Percentiles rank a stretch among this genome's conserved stretches.
phyloP scores from a whole-genome alignment of 2,329 filamentous ascomycete species.

The Cytospora piceae region DNA sequence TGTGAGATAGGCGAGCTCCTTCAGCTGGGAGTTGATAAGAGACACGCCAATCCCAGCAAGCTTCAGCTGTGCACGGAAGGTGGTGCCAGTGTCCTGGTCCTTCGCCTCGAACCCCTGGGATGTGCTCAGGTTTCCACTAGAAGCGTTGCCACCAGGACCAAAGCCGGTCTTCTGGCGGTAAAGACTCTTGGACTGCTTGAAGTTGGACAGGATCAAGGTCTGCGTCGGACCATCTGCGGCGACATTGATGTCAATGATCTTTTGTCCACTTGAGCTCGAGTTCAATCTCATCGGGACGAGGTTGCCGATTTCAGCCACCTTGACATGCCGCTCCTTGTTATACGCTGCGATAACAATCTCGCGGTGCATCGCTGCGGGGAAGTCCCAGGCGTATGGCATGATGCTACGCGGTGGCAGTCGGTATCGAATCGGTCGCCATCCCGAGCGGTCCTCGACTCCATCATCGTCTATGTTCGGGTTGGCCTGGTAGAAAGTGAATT shows the following conservation, averaged over 20 bases:
- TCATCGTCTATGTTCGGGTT: slow-evolving; percentile 93
- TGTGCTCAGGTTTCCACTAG: slow-evolving; percentile 53
- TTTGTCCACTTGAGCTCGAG: slow-evolving; percentile 68
- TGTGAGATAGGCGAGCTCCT: slow-evolving; percentile 91
- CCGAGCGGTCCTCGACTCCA: slow-evolving; percentile 78
- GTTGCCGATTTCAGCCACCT: slow-evolving; percentile 94
- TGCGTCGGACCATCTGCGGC: slow-evolving; percentile 95
- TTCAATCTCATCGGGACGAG: slow-evolving; percentile 91
- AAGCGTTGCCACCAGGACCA: slow-evolving; percentile 48
- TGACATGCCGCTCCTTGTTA: slow-evolving; percentile 86
- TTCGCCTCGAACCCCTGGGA: slow-evolving; percentile 89
- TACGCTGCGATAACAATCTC: slow-evolving; percentile 83
- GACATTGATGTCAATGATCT: slow-evolving; percentile 96
- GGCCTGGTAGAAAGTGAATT: slow-evolving; percentile 95
- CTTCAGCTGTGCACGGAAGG: slow-evolving; percentile 85
- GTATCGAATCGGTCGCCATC: slow-evolving; percentile 92
- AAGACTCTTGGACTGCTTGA: slow-evolving; percentile 87
- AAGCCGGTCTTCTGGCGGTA: slow-evolving; percentile 68
- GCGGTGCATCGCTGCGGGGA: slow-evolving; percentile 94
- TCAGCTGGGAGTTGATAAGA: slow-evolving; percentile 87
- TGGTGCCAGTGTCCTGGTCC: slow-evolving; percentile 83
- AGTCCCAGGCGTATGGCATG: slow-evolving; percentile 99
- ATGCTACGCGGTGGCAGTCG: slow-evolving; percentile 91
- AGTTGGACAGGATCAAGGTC: slow-evolving; percentile 91
- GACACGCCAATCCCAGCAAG: slow-evolving; percentile 92